Conservation (phyloP, 129 eudicot species). For the Tanacetum coccineum region DNA sequence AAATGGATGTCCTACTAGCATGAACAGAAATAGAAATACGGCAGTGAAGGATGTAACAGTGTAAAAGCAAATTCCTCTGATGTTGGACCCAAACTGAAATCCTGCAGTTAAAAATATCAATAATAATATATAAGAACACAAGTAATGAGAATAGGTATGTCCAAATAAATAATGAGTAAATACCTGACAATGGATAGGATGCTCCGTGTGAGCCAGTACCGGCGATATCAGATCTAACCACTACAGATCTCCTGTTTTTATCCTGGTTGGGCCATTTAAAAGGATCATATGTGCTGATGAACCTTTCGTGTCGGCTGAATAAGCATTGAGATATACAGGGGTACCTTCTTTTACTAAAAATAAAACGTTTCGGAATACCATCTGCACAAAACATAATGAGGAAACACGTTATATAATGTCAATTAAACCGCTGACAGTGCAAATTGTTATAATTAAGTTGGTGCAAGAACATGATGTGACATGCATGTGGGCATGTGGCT, state of each 20-base stretch:
- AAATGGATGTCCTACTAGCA: conserved; percentile 86
- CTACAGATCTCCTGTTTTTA: conserved; percentile 38
- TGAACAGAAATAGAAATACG: conserved; percentile 51
- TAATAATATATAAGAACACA: background rate
- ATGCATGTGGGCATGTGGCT: no score
- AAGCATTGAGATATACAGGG: conserved; percentile 28
- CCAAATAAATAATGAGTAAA: conserved; percentile 10
- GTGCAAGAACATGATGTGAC: no score
- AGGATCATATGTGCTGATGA: conserved; percentile 19
- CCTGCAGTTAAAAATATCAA: conserved; percentile 45
- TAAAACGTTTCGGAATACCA: conserved; percentile 15
- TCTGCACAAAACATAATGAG: conserved; percentile 25
- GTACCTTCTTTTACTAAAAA: conserved; percentile 24
- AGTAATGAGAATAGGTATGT: background rate
- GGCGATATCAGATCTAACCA: conserved; percentile 68
- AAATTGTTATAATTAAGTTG: no score
- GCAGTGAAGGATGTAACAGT: conserved; percentile 64
- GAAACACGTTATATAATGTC: background rate
- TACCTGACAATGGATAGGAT: conserved; percentile 59
- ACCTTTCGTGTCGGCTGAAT: conserved; percentile 26
- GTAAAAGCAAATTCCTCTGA: conserved; percentile 79
- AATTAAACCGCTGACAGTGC: background rate
- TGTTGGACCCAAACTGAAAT: conserved; percentile 46
- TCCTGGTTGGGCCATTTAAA: conserved; percentile 22
- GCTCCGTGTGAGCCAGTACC: conserved; percentile 62